These are phyloP conservation scores for Lasiosphaeria hispida DNA, from an alignment of 495 filamentous ascomycete species.

Conservation along the genomic window DNA sequence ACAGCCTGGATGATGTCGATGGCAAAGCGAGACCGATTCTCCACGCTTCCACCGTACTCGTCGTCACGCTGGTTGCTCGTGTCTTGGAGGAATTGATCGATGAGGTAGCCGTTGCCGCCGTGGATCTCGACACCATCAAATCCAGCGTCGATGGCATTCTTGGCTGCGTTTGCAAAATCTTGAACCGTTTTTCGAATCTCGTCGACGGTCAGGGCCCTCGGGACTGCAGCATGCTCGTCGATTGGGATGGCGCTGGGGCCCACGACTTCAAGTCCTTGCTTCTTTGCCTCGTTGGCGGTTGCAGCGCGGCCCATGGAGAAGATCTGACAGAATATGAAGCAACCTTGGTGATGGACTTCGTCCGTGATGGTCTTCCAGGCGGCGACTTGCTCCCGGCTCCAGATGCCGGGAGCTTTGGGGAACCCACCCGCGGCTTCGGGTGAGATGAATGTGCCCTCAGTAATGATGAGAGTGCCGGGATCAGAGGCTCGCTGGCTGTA, in stretches of 20 bases:
- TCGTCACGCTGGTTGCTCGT: conserved; percentile 53
- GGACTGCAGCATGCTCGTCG: conserved; percentile 21
- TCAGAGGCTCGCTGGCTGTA: conserved; percentile 53
- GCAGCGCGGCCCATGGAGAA: conserved; percentile 52
- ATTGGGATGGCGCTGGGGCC: conserved; percentile 10
- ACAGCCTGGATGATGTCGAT: conserved; percentile 46
- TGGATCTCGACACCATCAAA: conserved; percentile 60
- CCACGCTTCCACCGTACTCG: conserved; percentile 49
- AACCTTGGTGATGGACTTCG: conserved; percentile 53
- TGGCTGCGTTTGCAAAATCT: conserved; percentile 37
- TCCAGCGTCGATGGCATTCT: conserved; percentile 36
- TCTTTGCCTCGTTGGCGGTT: neutral
- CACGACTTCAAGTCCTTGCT: neutral
- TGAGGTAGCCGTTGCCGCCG: conserved; percentile 55
- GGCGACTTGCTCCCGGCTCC: conserved; percentile 41
- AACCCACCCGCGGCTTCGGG: conserved; percentile 44
- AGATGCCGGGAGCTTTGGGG: conserved; percentile 52
- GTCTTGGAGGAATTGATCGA: conserved; percentile 54
- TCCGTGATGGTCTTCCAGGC: conserved; percentile 53
- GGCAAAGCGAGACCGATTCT: conserved; percentile 49
- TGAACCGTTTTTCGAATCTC: conserved; percentile 43
- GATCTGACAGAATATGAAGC: conserved; percentile 53
- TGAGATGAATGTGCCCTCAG: conserved; percentile 54
- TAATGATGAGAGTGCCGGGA: conserved; percentile 54
- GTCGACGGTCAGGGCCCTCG: conserved; percentile 43